These are phyloP conservation scores for Shiraia sp. DNA, from an alignment of 2,329 filamentous ascomycete genomes.

Conservation along the genomic window DNA sequence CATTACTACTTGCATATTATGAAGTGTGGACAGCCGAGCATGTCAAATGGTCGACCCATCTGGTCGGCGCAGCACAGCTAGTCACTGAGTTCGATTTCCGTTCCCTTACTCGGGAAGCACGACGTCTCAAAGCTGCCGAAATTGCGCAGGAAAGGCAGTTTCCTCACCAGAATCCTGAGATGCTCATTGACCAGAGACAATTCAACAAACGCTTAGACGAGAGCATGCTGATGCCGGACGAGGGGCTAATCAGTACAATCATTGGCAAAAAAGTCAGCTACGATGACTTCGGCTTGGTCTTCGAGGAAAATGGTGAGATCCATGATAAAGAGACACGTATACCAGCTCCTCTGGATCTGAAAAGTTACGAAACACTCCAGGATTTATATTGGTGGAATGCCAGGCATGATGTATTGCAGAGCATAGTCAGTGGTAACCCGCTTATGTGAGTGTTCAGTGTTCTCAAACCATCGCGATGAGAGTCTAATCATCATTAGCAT, in stretches of 20 bases:
- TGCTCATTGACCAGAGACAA: slow-evolving; percentile 36
- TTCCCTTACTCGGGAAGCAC: slow-evolving; percentile 71
- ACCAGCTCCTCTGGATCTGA: slow-evolving; percentile 61
- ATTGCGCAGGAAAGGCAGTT: slow-evolving; percentile 45
- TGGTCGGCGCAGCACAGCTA: slow-evolving; percentile 81
- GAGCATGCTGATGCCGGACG: slow-evolving; percentile 48
- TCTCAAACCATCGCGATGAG: not conserved
- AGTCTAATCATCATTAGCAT: slow-evolving; percentile 59
- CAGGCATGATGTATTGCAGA: slow-evolving; percentile 93
- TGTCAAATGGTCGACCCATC: slow-evolving; percentile 91
- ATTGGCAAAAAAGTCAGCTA: slow-evolving; percentile 63
- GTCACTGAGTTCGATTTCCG: slow-evolving; percentile 80
- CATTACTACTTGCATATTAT: slow-evolving; percentile 84
- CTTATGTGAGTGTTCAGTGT: slow-evolving; percentile 69
- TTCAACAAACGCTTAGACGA: slow-evolving; percentile 47
- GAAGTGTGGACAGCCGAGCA: slow-evolving; percentile 95
- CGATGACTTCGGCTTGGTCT: slow-evolving; percentile 59
- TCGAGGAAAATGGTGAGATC: slow-evolving; percentile 37
- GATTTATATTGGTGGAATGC: slow-evolving; percentile 96
- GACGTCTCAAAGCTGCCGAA: slow-evolving; percentile 63
- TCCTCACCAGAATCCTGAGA: slow-evolving; percentile 33
- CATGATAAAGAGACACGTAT: slow-evolving; percentile 42
- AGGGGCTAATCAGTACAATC: slow-evolving; percentile 61
- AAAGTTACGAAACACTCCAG: slow-evolving; percentile 77
- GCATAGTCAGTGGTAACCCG: slow-evolving; percentile 81